Conservation (phyloP, 2,329 filamentous ascomycete genomes). For the Teratosphaeria gauchensis region DNA sequence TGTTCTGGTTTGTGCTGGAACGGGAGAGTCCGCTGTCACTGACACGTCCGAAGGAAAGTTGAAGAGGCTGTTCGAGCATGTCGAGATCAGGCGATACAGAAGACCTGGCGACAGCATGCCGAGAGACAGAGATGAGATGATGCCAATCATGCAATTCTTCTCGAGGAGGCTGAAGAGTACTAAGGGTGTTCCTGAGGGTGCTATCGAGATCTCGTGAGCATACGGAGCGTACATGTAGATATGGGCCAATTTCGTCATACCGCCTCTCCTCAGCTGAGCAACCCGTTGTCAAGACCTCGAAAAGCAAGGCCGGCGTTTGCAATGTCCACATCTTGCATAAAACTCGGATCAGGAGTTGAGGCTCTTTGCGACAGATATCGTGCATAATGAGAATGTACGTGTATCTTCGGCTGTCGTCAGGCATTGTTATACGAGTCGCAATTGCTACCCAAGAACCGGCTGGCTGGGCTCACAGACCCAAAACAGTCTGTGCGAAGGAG, state of each 20-base stretch:
- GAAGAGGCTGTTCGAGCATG: constrained; percentile 44
- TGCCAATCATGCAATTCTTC: constrained; percentile 81
- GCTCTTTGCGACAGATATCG: too few species aligned
- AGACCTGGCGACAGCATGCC: constrained; percentile 73
- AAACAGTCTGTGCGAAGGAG: background rate
- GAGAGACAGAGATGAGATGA: constrained; percentile 70
- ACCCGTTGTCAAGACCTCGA: background rate
- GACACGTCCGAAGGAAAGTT: constrained; percentile 54
- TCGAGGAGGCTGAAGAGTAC: constrained; percentile 53
- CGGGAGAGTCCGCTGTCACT: constrained; percentile 44
- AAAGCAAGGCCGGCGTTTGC: background rate
- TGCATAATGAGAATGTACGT: background rate
- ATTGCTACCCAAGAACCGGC: background rate
- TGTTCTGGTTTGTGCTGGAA: constrained; percentile 52
- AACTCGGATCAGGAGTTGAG: background rate
- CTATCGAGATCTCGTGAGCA: constrained; percentile 34
- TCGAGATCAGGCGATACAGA: constrained; percentile 60
- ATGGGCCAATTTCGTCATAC: constrained; percentile 1
- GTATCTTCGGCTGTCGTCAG: background rate
- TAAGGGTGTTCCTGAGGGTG: constrained; percentile 44
- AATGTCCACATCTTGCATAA: background rate
- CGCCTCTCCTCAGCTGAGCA: background rate
- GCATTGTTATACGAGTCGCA: background rate
- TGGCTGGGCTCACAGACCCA: background rate
- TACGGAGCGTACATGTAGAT: background rate